Conservation (phyloP, 169 alveolate genomes). For the Plasmodium reichenowi region DNA sequence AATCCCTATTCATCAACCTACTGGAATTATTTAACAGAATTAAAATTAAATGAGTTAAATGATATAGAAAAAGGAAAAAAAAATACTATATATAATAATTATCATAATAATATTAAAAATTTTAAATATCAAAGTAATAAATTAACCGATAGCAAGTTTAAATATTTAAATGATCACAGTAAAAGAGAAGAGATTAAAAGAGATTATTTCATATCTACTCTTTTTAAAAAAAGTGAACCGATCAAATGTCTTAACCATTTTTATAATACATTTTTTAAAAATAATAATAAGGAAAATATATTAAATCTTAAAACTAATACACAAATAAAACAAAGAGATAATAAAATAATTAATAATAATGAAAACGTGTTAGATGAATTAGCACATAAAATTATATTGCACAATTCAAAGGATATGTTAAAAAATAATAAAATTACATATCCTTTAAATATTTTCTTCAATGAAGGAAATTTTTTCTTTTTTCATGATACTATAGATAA, state of each 20-base stretch:
- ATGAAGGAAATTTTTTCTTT: constrained; percentile 56
- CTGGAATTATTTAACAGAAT: constrained; percentile 14
- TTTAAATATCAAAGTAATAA: too few relatives aligned
- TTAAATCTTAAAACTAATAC: too few relatives aligned
- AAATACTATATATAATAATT: neutral
- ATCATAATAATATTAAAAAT: neutral
- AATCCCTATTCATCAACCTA: constrained; percentile 45
- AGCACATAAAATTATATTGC: neutral
- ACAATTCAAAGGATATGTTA: constrained; percentile 9
- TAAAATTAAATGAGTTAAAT: constrained; percentile 38
- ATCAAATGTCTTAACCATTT: constrained; percentile 41
- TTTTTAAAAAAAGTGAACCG: constrained; percentile 46
- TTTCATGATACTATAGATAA: constrained; percentile 13
- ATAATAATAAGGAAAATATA: neutral
- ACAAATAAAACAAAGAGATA: too few relatives aligned
- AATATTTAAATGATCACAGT: neutral
- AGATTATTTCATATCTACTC: constrained; percentile 30
- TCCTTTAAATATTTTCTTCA: constrained; percentile 44
- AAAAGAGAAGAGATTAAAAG: neutral
- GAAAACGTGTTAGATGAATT: neutral
- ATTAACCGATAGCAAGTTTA: too few relatives aligned
- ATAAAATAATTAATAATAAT: too few relatives aligned
- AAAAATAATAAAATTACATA: constrained; percentile 16
- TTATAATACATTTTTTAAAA: constrained; percentile 6
- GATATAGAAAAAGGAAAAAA: neutral